A percentile compares a stretch with the other conserved stretches of the same genome.
Conservation (phyloP, 805 yeast species). For the Grigorovia yakushimaensis region DNA sequence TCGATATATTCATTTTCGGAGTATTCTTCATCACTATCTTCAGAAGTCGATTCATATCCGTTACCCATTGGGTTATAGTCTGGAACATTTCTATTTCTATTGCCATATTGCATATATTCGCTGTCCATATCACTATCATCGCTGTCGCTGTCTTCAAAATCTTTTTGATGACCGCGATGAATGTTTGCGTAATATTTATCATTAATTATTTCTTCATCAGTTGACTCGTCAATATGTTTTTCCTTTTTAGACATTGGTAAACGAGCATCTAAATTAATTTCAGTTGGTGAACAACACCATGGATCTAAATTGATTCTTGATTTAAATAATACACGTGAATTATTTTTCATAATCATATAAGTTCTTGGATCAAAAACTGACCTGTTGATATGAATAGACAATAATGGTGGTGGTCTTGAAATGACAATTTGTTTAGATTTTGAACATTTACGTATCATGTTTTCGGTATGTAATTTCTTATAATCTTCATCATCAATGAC, state of each 20-base stretch:
- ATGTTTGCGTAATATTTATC: constrained; percentile 24
- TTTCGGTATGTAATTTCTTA: constrained; percentile 61
- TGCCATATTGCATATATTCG: constrained; percentile 3
- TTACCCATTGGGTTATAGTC: constrained; percentile 25
- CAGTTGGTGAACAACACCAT: constrained; percentile 59
- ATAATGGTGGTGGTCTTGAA: constrained; percentile 71
- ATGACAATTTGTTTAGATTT: constrained; percentile 78
- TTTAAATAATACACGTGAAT: constrained; percentile 75
- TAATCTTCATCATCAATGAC: constrained; percentile 75
- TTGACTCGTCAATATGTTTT: constrained; percentile 27
- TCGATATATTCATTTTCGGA: constrained; percentile 18
- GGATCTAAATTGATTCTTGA: constrained; percentile 53
- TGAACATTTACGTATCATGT: constrained; percentile 61
- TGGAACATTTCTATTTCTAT: constrained; percentile 11
- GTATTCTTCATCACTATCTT: constrained; percentile 7
- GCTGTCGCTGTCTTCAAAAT: constrained; percentile 28
- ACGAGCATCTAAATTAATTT: constrained; percentile 74
- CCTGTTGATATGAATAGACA: constrained; percentile 82
- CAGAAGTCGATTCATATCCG: constrained; percentile 8
- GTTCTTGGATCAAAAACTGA: constrained; percentile 87
- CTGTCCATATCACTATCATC: constrained; percentile 11
- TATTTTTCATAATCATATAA: constrained; percentile 73
- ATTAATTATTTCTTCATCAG: constrained; percentile 26
- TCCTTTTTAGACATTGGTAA: constrained; percentile 56
- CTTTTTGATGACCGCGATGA: constrained; percentile 25